Base-by-base conservation (phyloP, 371 early-diverging fungal species). In the Coemansia sp. region DNA sequence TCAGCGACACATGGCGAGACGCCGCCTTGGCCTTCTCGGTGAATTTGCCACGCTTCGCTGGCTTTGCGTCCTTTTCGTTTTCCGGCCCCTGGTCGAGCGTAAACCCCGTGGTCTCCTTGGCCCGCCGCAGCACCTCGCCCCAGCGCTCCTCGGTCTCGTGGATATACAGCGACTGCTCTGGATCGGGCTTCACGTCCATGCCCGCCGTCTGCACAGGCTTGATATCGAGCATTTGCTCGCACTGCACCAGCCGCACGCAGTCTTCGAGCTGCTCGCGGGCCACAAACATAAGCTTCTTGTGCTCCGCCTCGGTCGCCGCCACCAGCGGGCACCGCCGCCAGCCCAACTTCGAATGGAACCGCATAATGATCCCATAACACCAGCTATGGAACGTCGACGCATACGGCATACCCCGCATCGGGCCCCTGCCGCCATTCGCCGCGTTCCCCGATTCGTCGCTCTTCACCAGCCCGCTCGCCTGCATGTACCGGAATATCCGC, bases 311-410 rank as follows among this genome's bases (percentile, higher is more conserved):
- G 0, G 76, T 62, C 14, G 86, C 83, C 0, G 79, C 79, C 55
- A 87, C 82, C 20, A 76, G 67, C 55, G 85, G 85, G 34, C 80
- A 79, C n/a, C 49, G 36, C 0, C 56, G 16, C 42, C 82, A 48
- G 10, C 70, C 78, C 32, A 84, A 62, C 14, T 41, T 31, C 4
- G 11, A 20, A 36, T 62, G 72, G 58, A 83, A 52, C 7, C 59
- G 50, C 36, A 79, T 69, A 3, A 87, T 47, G 2, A 86, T 55
- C 2, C 70, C 62, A 14, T 75, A 70, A 62, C 88, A 86, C 42
- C 83, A 68, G n/a, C 83, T 71, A 39, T 87, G 88, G 61, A 87
- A 87, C 30, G 88, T 87, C 10, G 78, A 67, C 5, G 77, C 67
- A 50, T 49, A 50, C 7, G 79, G 79, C 62, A 62, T 42, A 42